Conservation (phyloP, 805 yeast genomes). For the Yamadazyma paraphyllophila region DNA sequence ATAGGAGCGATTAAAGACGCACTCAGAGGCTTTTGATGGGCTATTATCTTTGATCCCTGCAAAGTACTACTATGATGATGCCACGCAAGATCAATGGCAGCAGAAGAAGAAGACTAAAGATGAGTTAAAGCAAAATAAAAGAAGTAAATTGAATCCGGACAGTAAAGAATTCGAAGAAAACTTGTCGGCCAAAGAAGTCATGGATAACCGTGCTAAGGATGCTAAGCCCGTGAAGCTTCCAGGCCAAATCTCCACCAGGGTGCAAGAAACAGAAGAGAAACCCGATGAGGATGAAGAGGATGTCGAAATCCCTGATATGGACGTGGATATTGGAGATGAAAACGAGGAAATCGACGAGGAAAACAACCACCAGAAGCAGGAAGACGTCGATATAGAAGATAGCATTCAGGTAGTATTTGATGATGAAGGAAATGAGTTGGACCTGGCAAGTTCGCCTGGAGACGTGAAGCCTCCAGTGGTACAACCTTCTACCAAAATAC, state of each 20-base stretch:
- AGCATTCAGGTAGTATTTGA: conserved; percentile 52
- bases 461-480: background rate
- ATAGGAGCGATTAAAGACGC: conserved; percentile 73
- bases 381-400: conserved; percentile 5
- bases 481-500: conserved; percentile 1
- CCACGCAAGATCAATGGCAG: conserved; percentile 87
- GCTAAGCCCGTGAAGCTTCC: conserved; percentile 52
- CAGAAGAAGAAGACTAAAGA: conserved; percentile 72
- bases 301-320: conserved; percentile 15
- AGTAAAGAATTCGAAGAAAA: conserved; percentile 44
- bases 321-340: conserved; percentile 10
- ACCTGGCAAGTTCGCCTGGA: background rate
- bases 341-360: conserved; percentile 5
- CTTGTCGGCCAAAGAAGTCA: conserved; percentile 55
- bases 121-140: conserved; percentile 58
- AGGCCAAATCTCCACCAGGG: conserved; percentile 28
- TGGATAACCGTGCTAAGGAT: conserved; percentile 49
- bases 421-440: conserved; percentile 48
- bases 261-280: conserved; percentile 14
- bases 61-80: conserved; percentile 88
- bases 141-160: conserved; percentile 74
- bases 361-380: conserved; percentile 4
- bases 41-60: conserved; percentile 89
- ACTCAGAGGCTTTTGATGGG: conserved; percentile 84
- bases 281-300: conserved; percentile 14